Conservation (phyloP, 1,139 yeast species). For the Neolecta irregularis region DNA sequence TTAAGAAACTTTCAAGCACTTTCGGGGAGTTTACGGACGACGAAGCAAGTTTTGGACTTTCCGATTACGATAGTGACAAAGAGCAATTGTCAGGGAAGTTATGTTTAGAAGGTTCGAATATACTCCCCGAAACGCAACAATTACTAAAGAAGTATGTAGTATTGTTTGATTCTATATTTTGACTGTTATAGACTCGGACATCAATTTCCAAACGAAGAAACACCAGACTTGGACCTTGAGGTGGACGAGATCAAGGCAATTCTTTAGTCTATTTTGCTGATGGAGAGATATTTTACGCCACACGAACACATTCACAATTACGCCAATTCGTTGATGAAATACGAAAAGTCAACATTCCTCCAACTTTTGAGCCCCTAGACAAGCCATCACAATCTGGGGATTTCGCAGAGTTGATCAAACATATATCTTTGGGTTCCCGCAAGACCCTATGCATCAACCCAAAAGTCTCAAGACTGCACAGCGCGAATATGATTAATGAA, state of each 20-base stretch:
- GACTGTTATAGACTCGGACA: no score
- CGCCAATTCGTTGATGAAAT: slow-evolving; percentile 69
- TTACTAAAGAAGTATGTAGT: slow-evolving; percentile 7
- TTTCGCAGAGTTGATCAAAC: slow-evolving; percentile 21
- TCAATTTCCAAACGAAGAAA: no score
- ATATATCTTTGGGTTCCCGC: slow-evolving; percentile 60
- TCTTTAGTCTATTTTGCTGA: neutral
- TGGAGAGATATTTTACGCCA: slow-evolving; percentile 40
- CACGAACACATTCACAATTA: slow-evolving; percentile 85
- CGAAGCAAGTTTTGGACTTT: neutral
- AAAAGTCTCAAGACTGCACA: slow-evolving; percentile 35
- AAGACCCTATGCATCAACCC: slow-evolving; percentile 72
- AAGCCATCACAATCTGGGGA: slow-evolving; percentile 20
- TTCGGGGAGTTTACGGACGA: no score
- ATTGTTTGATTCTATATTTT: no score
- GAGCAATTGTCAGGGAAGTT: neutral
- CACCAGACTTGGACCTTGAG: no score
- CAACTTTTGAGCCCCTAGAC: slow-evolving; percentile 31
- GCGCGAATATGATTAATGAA: slow-evolving; percentile 53
- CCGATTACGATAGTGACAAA: slow-evolving; percentile 1
- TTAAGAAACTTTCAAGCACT: no score
- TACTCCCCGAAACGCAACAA: slow-evolving; percentile 11
- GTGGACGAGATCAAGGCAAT: slow-evolving; percentile 11
- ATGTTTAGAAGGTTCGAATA: neutral
- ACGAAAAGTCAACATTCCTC: slow-evolving; percentile 44